Evolutionary conservation across 805 yeast genomes (phyloP), one percentile per base, ranked within the genome.

Genomic region (Teunomyces panamensis): DNA sequence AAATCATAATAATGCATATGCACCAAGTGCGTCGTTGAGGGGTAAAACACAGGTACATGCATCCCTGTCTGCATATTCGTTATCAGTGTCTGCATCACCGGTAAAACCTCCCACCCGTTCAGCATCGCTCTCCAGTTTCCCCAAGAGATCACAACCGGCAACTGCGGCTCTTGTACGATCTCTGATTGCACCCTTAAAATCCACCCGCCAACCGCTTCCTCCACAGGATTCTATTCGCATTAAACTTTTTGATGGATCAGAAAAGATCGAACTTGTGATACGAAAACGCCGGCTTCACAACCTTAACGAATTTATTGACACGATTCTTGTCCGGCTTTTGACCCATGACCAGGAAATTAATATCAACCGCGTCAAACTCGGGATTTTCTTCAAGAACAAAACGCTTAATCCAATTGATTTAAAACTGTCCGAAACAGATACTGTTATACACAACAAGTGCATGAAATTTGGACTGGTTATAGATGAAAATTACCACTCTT

Each of bases 351-450:
- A 48, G 28, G 55, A 55, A 39, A 28, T 56, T 13, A 48, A 48
- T 44, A 42, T 50, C 36, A 49, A 58, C 44, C 41, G 50, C 13
- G 42, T 53, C 14, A 47, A 50, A 33, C 46, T 57, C 26, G 41
- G 50, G 27, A 51, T 58, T 39, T 45, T 54, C 32, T 58, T 58
- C 45, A 57, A 55, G 45, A 56, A 56, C 44, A 37, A 52, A 30
- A 14, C 47, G n/a, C 48, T 55, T 44, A 56, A 50, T 36, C 59
- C 60, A 9, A 56, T 58, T 7, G 47, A 52, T 28, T 43, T 58
- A 30, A 57, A 53, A 47, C 52, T 49, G 17, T 36, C 53, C 4
- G 45, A 46, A 4, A 39, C 41, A 11, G 53, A 42, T 6, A 29
- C 32, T 10, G 36, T 42, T 13, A 32, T 11, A 9, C 30, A 47